Percentiles rank a stretch among this genome's conserved stretches.
These are phyloP conservation scores for Rhodotorula sphaerocarpa DNA, from an alignment of 768 basidiomycete species.

Conservation along the genomic window DNA sequence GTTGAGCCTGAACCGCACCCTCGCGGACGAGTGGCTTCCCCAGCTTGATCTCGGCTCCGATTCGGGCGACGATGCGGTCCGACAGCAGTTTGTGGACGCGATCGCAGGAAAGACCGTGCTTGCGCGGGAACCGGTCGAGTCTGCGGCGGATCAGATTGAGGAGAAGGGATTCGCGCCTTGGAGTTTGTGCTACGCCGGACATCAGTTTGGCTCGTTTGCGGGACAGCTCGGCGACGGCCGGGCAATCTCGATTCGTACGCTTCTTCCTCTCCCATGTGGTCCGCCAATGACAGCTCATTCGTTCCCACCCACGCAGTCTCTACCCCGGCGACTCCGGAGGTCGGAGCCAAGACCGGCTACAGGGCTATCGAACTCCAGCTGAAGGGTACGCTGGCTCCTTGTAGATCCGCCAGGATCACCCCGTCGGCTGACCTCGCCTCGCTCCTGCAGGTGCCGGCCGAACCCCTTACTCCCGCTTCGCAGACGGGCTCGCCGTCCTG, in stretches of 20 bases:
- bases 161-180: constrained; percentile 29
- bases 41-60: constrained; percentile 37
- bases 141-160: not conserved
- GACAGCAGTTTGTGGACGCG: constrained; percentile 70
- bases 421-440: not conserved
- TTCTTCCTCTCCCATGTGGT: not conserved
- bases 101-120: constrained; percentile 68
- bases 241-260: constrained; percentile 72
- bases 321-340: constrained; percentile 18
- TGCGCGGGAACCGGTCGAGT: constrained; percentile 42
- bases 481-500: constrained; percentile 91
- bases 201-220: constrained; percentile 82
- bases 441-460: constrained; percentile 61
- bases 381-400: constrained; percentile 46
- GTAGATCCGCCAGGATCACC: not conserved
- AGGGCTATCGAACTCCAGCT: constrained; percentile 67
- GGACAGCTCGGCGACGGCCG: constrained; percentile 94
- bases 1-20: constrained; percentile 6
- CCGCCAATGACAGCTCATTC: not conserved
- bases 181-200: constrained; percentile 45
- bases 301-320: constrained; percentile 10
- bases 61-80: constrained; percentile 43
- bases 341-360: constrained; percentile 17
- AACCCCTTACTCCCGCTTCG: constrained; percentile 83
- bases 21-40: constrained; percentile 24